These are phyloP conservation scores for Tagetes patula DNA, from an alignment of 129 eudicot species.

Conservation along the genomic window DNA sequence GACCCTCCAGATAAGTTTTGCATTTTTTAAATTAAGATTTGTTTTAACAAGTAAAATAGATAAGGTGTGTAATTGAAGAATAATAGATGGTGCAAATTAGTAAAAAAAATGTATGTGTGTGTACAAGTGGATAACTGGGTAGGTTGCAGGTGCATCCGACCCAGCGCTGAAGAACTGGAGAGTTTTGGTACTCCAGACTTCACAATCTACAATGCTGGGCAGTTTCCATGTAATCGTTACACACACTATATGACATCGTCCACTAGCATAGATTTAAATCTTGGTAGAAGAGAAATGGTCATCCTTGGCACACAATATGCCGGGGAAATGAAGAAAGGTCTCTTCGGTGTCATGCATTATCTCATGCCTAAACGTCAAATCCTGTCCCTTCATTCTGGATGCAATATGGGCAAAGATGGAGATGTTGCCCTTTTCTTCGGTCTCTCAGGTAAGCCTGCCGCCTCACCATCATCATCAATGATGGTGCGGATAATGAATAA, in stretches of 20 bases:
- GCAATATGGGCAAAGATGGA: slow-evolving; percentile 96
- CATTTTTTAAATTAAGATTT: background rate
- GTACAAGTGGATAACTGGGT: slow-evolving; percentile 67
- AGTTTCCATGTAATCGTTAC: slow-evolving; percentile 98
- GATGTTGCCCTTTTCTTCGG: slow-evolving; percentile 99
- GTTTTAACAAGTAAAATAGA: slow-evolving; percentile 1
- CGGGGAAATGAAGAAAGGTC: slow-evolving; percentile 99
- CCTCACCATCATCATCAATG: slow-evolving; percentile 26
- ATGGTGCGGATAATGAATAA: slow-evolving; percentile 39
- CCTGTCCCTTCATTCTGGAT: slow-evolving; percentile 95
- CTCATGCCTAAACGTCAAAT: slow-evolving; percentile 98
- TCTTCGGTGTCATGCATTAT: slow-evolving; percentile 94
- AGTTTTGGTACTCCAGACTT: slow-evolving; percentile 97
- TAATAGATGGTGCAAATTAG: slow-evolving; percentile 32
- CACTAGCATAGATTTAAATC: slow-evolving; percentile 95
- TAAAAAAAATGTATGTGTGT: slow-evolving; percentile 27
- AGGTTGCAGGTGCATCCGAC: slow-evolving; percentile 99
- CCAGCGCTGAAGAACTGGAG: slow-evolving; percentile 99
- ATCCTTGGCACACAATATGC: slow-evolving; percentile 99
- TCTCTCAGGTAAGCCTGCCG: slow-evolving; percentile 67
- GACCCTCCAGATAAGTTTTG: slow-evolving; percentile 56
- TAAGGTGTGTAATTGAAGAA: slow-evolving; percentile 2
- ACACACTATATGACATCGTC: slow-evolving; percentile 99
- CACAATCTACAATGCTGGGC: slow-evolving; percentile 99
- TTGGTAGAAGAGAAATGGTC: slow-evolving; percentile 93